Evolutionary conservation across 306 rosid genomes (phyloP).

Genomic region (Prunus fruticosa): DNA sequence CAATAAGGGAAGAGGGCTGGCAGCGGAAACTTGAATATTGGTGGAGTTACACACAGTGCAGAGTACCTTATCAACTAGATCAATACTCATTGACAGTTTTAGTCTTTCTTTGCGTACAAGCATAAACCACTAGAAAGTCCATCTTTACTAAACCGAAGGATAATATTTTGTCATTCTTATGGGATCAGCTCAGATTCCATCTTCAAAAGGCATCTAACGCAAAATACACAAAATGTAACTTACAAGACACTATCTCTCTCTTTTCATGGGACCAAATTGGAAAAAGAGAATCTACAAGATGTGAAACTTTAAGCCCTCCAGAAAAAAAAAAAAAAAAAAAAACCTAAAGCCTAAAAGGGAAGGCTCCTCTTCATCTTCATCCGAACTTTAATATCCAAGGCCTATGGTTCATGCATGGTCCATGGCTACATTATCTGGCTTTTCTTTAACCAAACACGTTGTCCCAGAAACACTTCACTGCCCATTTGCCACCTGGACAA

Average conservation of each 20-base stretch:
- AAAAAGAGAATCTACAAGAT: not conserved
- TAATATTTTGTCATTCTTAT: not conserved
- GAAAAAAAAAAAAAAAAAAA: too few relatives aligned
- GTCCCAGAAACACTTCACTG: not conserved
- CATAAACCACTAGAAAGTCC: not conserved
- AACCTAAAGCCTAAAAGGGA: not conserved
- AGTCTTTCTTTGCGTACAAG: not conserved
- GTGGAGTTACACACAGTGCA: too few relatives aligned
- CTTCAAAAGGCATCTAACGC: not conserved
- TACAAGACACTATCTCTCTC: not conserved
- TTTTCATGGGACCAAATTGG: not conserved
- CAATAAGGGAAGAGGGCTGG: rapidly evolving
- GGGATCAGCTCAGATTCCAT: not conserved
- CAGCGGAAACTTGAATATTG: rapidly evolving
- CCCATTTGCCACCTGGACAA: not conserved
- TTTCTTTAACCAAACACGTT: not conserved
- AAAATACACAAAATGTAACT: not conserved
- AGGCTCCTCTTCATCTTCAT: not conserved
- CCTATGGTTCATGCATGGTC: not conserved
- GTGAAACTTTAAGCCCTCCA: not conserved
- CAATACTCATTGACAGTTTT: too few relatives aligned
- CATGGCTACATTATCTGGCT: not conserved
- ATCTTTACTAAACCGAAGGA: not conserved
- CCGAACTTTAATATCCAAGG: not conserved
- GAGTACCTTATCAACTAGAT: too few relatives aligned